Base-by-base conservation (phyloP, 2,329 filamentous ascomycete genomes). In the Fusarium proliferatum region DNA sequence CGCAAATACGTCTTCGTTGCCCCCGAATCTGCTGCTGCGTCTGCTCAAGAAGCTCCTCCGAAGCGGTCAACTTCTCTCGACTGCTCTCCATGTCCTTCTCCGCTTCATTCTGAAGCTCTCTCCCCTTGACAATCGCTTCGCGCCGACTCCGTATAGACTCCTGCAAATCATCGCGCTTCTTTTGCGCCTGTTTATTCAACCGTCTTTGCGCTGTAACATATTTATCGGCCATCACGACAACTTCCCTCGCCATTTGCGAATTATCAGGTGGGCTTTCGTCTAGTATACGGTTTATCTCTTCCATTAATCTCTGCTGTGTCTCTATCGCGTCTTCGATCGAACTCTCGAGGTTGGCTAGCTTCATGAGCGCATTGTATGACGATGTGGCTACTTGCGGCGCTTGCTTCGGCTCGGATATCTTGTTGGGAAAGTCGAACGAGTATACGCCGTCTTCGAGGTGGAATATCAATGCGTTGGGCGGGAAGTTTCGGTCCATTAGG, bases 301-400 rank as follows among this genome's bases (percentile, higher is more conserved):
- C 84, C 53, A 94, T 90, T 13, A 98, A 86, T 60, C 88, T 87
- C 67, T 93, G 90, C 19, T 93, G 90, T 0, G 94, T 97, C 3
- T 91, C 89, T 15, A 97, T 84, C 3, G 95, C 95, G 81, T 98
- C 96, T 79, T 97, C 94, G 30, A 98, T 94, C 61, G 95, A 97
- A 79, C 93, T 94, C 71, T 97, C 94, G 21, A 98, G 87, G 65
- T 95, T 97, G 10, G 94, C 92, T 16, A 98, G 86, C 68, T 93
- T 92, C 91, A 98, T 96, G 26, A 98, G 86, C 4, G 93, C 90
- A 78, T 94, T 95, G 81, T 97, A 98, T 0, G 95, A 95, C 0
- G 94, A 95, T 0, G 93, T 95, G 0, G 88, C 84, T 1, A 88
- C 80, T 5, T 85, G 75, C 3, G 86, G 81, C 10, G 87, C 86